Base-by-base conservation (phyloP, 768 basidiomycete species). In the Gymnopilus junonius region DNA sequence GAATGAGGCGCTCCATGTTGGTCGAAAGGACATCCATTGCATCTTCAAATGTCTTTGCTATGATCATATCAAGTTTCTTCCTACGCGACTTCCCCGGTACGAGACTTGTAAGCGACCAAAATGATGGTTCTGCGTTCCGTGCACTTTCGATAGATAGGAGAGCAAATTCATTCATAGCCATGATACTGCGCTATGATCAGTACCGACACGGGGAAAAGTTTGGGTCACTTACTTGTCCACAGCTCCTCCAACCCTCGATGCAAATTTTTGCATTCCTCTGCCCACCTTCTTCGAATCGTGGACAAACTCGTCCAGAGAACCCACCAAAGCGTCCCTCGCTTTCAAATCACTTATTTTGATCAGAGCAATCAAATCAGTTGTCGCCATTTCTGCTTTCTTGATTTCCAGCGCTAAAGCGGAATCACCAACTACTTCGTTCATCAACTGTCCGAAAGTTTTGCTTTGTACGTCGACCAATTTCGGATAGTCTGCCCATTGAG, bases 341-440 rank as follows among this genome's bases (percentile, higher is more conserved):
- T 77, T 83, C 69, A 94, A 73, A 15, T 88, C 77, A 71, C 92
- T 93, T 62, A 82, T 74, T 15, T 80, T 81, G 15, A 93, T 87
- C 29, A 91, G 78, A 5, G 85, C 81, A 14, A 84, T 76, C 55
- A 94, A 79, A 70, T 94, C 92, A 23, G 74, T 77, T 1, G 88
- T 90, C 14, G 91, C 92, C 84, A 93, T 87, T 67, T 93, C 88
- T 14, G 90, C 87, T 72, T 87, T 88, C 75, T 91, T 87, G 65
- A 94, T 83, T 59, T 91, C 85, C 45, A 91, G 70, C 4, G 89
- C 85, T 37, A 94, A 71, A 5, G 80, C 80, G 0, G 88, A 85
- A 0, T 85, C 83, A 2, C 88, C 86, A 0, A 82, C 79, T 0
- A 87, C 79, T 48, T 87, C 85, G 51, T 85, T 85, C 25, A 89